These are phyloP conservation scores for Filobasidium uniguttulatum DNA, from an alignment of 1,284 basidiomycete genomes.

Conservation along the genomic window DNA sequence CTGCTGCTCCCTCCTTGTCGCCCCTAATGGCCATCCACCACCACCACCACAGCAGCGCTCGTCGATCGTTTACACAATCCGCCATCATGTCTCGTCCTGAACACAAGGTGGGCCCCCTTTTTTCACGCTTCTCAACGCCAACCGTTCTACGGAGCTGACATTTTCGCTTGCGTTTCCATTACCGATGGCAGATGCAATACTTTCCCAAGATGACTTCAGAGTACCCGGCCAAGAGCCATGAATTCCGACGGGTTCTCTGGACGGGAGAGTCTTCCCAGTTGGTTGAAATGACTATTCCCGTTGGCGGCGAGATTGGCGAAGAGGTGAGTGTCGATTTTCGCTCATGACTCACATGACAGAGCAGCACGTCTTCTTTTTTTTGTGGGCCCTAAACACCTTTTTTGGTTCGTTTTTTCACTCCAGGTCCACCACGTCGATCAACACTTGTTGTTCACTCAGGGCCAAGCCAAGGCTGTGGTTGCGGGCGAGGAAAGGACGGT, in stretches of 20 bases:
- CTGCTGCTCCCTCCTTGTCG: not conserved
- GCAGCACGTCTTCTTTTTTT: no score
- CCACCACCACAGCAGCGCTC: not conserved
- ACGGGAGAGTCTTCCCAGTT: conserved; percentile 31
- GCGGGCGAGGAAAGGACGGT: conserved; percentile 33
- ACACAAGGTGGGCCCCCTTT: conserved; percentile 15
- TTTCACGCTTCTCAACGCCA: not conserved
- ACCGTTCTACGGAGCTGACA: no score
- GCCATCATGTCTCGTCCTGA: conserved; percentile 21
- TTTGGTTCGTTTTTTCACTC: not conserved
- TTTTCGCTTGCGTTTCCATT: not conserved
- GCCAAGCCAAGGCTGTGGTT: conserved; percentile 31
- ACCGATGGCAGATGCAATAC: conserved; percentile 20
- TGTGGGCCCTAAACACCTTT: no score
- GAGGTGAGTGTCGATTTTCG: conserved; percentile 20
- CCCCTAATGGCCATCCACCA: not conserved
- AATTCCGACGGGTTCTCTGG: conserved; percentile 36
- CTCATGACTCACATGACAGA: no score
- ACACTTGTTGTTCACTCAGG: conserved; percentile 33
- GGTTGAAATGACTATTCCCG: conserved; percentile 36
- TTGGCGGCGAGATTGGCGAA: conserved; percentile 34
- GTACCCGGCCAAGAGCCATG: conserved; percentile 25
- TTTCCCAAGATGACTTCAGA: conserved; percentile 27
- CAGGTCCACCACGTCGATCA: conserved; percentile 34
- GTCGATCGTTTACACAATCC: not conserved